Conservation (phyloP, 306 rosid species). For the Malus domestica region DNA sequence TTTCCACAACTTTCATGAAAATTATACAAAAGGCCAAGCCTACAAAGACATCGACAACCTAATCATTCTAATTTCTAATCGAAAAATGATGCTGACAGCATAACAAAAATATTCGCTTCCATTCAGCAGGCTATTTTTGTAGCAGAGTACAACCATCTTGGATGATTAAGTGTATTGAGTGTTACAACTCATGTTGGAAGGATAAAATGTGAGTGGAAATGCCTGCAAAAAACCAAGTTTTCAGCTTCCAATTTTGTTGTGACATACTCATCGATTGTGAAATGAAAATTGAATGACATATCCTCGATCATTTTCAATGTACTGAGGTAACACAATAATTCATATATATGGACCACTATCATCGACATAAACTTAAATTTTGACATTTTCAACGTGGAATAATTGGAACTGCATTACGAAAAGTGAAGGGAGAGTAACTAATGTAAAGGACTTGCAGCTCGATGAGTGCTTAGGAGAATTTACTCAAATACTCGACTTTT, state of each 20-base stretch:
- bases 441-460: too few species aligned
- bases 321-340: neutral
- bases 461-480: neutral
- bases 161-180: neutral
- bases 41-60: neutral
- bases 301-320: neutral
- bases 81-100: neutral
- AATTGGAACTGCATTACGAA: neutral
- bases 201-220: neutral
- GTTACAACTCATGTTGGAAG: neutral
- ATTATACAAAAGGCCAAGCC: neutral
- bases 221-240: neutral
- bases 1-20: neutral
- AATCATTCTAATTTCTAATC: neutral
- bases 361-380: too few species aligned
- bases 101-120: neutral
- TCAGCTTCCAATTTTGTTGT: neutral
- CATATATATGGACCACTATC: too few species aligned
- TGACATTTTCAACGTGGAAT: neutral
- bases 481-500: too few species aligned
- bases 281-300: neutral
- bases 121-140: neutral
- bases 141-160: neutral
- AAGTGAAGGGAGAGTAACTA: neutral
- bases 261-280: neutral